Evolutionary conservation across 2,329 filamentous ascomycete species (phyloP).

Genomic region (Helminthosporium solani): DNA sequence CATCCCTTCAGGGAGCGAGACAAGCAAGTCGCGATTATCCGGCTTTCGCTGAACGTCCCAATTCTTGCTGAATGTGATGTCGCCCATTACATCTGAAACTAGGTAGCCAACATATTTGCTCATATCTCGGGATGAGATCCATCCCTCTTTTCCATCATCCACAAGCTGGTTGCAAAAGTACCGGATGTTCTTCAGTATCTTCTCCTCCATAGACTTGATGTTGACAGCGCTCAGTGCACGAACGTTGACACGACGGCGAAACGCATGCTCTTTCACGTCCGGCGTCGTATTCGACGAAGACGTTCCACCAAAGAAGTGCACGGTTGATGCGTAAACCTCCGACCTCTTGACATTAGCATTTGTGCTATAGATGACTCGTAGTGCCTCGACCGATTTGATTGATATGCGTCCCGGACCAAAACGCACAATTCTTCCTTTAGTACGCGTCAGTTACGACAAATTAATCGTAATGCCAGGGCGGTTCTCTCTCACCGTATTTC

Average conservation of each 20-base stretch:
- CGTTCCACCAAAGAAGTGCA: conserved; percentile 17
- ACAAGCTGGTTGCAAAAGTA: neutral
- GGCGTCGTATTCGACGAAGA: conserved; percentile 36
- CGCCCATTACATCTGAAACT: conserved; percentile 48
- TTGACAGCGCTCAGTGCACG: neutral
- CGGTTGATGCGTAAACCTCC: neutral
- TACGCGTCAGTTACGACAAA: neutral
- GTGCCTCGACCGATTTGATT: conserved; percentile 63
- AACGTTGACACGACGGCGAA: conserved; percentile 28
- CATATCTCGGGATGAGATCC: conserved; percentile 35
- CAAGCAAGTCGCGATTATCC: too few relatives aligned
- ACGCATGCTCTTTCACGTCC: conserved; percentile 37
- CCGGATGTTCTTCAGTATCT: neutral
- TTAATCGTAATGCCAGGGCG: neutral
- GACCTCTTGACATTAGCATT: neutral
- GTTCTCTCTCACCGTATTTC: conserved; percentile 56
- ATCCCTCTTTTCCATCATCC: conserved; percentile 12
- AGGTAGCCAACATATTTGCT: conserved; percentile 38
- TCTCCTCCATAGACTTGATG: neutral
- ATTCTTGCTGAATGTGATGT: conserved; percentile 28
- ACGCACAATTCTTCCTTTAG: conserved; percentile 55
- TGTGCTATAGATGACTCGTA: conserved; percentile 14
- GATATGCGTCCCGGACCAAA: conserved; percentile 73
- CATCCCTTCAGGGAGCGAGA: too few relatives aligned
- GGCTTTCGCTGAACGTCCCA: too few relatives aligned